Evolutionary conservation across 1,139 yeast genomes (phyloP), one percentile per base, ranked within the genome.

Genomic region (Kluyveromyces marxianus): DNA sequence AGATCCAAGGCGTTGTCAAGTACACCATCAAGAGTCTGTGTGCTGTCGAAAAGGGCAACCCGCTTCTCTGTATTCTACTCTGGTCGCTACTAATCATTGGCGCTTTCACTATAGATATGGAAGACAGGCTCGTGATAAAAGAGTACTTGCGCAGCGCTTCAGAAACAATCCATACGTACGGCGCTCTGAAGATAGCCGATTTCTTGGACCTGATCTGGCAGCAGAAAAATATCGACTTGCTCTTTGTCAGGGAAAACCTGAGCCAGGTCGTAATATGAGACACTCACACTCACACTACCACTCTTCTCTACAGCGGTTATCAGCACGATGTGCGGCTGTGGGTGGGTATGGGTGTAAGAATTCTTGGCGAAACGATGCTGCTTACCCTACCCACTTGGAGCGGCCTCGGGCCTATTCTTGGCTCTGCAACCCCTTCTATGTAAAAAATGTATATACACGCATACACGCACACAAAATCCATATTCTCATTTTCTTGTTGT

Each of bases 1-100:
- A 52, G 25, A 52, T 52, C 24, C 49, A 49, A 42, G 50, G 50
- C 34, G 52, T 52, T 7, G 54, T 52, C 6, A 50, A 50, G 14
- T 52, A 52, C 39, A 44, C 53, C 6, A 45, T 52, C 6, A 47
- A 47, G 30, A 52, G 54, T 7, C 34, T 52, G 25, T 42, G 47
- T 27, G 53, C 49, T 25, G 49, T 52, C 30, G 54, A 50, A 30
- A 48, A 50, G 39, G 54, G 53, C 7, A 49, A 44, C 33, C 52
- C 51, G 8, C 38, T 52, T 10, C 47, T 52, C 6, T 52, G 54
- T 39, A 52, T 52, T 35, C 37, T 52, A n/a, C 49, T 49, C 28
- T 52, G 54, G 54, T 50, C 54, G 4, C 39, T 52, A 10, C 39
- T 52, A 24, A 47, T 52, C 7, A 47, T 52, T 25, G 54, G 54